Evolutionary conservation across 192 early-diverging fungal species (phyloP), one percentile per base, ranked within the genome.

Genomic region (Umbelopsis vinacea): DNA sequence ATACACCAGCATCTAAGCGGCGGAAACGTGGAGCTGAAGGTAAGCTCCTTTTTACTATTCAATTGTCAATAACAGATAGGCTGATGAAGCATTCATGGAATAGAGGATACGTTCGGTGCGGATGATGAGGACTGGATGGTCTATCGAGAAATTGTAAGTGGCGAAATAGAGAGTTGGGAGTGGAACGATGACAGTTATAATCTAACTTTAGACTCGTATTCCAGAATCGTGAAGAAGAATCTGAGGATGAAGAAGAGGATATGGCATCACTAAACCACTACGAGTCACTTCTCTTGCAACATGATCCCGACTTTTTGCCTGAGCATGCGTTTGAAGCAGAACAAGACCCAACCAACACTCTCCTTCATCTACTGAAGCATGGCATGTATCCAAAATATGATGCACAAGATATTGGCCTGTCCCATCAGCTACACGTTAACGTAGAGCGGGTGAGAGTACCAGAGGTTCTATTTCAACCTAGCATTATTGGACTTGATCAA

Each of bases 51-150:
- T 17, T 17, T 21, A 17, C 14, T 17, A 50, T 17, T 6, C n/a
- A 74, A 21, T 26, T 29, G 22, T 29, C 24, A 6, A 33, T 1
- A 4, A 12, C 11, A 43, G 40, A 43, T 43, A 12, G 6, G 6
- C 11, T 43, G 11, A 43, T 43, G 8, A 0, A 43, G 35, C 55
- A 24, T 29, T 29, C 53, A 33, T 63, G 53, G 11, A 60, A 43
- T 75, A 89, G 95, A 95, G 77, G 96, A 97, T 69, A 93, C 90
- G 4, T 97, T 97, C 85, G 96, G 96, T n/a, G 91, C 90, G 6
- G 92, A 96, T 70, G 95, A 96, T 75, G 92, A 89, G 10, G 95
- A 96, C 79, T 97, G 96, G 96, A 88, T 89, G 76, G 86, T 97
- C 46, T 97, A 97, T 74, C 86, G 93, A 46, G 92, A 94, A 75